Evolutionary conservation across 306 rosid genomes (phyloP).

Genomic region (Cercis canadensis): DNA sequence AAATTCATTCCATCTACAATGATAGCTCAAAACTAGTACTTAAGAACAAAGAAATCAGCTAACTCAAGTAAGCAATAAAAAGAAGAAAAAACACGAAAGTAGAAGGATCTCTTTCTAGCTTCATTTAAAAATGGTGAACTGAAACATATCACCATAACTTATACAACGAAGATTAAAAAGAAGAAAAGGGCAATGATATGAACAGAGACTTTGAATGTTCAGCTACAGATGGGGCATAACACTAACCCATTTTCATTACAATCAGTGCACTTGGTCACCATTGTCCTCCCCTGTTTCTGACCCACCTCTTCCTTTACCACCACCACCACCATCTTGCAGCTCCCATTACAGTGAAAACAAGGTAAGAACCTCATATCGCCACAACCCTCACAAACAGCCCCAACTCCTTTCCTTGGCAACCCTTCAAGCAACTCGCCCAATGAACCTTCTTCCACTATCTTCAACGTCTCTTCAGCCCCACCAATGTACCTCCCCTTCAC

Average conservation of each 20-base stretch:
- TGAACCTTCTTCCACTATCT: constrained; percentile 68
- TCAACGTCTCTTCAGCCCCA: constrained; percentile 70
- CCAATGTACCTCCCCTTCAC: constrained; percentile 77
- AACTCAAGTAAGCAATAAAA: too few species aligned
- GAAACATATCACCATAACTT: constrained; percentile 20
- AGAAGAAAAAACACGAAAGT: too few species aligned
- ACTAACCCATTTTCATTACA: constrained; percentile 94
- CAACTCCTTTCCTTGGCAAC: constrained; percentile 59
- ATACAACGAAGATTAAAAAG: constrained; percentile 1
- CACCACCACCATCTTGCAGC: constrained; percentile 38
- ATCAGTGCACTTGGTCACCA: constrained; percentile 62
- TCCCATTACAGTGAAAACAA: constrained; percentile 79
- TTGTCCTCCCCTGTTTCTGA: constrained; percentile 40
- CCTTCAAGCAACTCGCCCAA: constrained; percentile 66
- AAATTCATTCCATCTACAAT: too few species aligned
- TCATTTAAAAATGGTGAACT: constrained; percentile 18
- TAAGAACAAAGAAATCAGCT: too few species aligned
- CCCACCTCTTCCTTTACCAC: constrained; percentile 24
- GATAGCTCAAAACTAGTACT: too few species aligned
- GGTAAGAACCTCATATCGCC: constrained; percentile 85
- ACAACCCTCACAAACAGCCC: constrained; percentile 81
- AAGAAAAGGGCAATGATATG: neutral
- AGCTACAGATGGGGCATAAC: constrained; percentile 79
- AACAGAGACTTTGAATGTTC: constrained; percentile 25
- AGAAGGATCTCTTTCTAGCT: neutral